A percentile compares a stretch with the other conserved stretches of the same genome.
phyloP scores from a whole-genome alignment of 2,329 filamentous ascomycete species.

The Diaporthe sp. region DNA sequence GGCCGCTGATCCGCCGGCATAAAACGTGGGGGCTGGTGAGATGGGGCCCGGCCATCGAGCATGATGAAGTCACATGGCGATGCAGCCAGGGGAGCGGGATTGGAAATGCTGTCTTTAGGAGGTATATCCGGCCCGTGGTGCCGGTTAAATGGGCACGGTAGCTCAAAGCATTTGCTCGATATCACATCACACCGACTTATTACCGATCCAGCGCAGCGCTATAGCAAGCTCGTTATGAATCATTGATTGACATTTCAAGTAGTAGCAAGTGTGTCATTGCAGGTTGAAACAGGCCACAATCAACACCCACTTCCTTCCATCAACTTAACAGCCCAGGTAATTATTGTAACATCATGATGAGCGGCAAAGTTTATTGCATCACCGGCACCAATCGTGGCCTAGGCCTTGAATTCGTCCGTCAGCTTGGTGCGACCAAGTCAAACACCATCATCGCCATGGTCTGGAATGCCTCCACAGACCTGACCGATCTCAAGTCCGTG shows the following conservation, averaged over 20 bases:
- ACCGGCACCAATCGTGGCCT: constrained; percentile 50
- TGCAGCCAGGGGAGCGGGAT: not conserved
- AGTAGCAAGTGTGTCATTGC: not conserved
- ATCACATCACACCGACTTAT: not conserved
- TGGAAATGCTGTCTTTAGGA: not conserved
- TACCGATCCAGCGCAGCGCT: not conserved
- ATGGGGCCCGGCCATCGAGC: not conserved
- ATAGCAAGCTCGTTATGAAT: constrained; percentile 13
- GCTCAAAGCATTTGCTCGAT: not conserved
- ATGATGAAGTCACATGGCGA: not conserved
- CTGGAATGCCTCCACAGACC: constrained; percentile 45
- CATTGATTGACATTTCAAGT: not conserved
- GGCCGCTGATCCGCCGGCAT: constrained; percentile 9
- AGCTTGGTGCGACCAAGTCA: constrained; percentile 45
- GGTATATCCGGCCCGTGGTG: not conserved
- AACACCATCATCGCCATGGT: constrained; percentile 49
- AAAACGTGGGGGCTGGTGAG: not conserved
- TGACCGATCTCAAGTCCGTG: constrained; percentile 45
- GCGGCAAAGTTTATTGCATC: constrained; percentile 47
- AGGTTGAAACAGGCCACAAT: not conserved
- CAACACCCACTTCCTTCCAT: no score
- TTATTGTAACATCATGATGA: constrained; percentile 43
- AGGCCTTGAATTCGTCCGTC: constrained; percentile 51
- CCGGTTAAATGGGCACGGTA: not conserved
- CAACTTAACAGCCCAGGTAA: not conserved